These are phyloP conservation scores for Sphagnum tenellum DNA, from an alignment of 225 moss, liverwort and hornwort genomes.

Conservation along the genomic window DNA sequence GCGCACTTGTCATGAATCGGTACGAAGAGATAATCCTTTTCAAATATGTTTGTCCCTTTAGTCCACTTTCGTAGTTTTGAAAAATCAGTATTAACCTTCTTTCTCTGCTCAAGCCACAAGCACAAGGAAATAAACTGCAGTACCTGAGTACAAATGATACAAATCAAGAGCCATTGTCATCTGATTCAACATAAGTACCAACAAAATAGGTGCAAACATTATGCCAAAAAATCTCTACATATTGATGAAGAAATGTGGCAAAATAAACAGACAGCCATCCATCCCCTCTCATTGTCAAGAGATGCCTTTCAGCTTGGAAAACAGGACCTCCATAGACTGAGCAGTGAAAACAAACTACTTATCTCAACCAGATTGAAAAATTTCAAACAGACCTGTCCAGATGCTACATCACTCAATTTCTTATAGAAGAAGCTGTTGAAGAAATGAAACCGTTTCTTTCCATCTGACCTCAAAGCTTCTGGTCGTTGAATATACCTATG, in stretches of 20 bases:
- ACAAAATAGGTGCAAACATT: no score
- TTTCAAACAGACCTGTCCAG: conserved; percentile 18
- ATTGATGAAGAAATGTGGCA: no score
- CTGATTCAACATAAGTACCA: no score
- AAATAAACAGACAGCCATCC: no score
- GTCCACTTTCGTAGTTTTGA: conserved; percentile 83
- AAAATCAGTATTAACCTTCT: conserved; percentile 33
- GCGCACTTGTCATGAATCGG: conserved; percentile 81
- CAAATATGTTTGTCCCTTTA: conserved; percentile 70
- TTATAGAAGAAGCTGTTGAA: conserved; percentile 60
- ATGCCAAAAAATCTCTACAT: no score
- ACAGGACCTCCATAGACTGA: not conserved
- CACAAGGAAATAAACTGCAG: no score
- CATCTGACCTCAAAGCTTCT: conserved; percentile 13
- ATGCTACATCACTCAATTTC: conserved; percentile 31
- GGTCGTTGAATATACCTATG: conserved; percentile 43
- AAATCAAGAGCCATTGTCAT: no score
- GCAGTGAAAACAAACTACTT: not conserved
- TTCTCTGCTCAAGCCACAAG: conserved; percentile 17
- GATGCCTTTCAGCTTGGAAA: no score
- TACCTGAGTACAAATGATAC: no score
- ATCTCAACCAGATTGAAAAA: not conserved
- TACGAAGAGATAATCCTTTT: conserved; percentile 84
- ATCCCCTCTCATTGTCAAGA: no score
- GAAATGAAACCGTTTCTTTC: conserved; percentile 31